Evolutionary conservation across 208 protist genomes (phyloP).

Genomic region (Naegleria gruberi): DNA sequence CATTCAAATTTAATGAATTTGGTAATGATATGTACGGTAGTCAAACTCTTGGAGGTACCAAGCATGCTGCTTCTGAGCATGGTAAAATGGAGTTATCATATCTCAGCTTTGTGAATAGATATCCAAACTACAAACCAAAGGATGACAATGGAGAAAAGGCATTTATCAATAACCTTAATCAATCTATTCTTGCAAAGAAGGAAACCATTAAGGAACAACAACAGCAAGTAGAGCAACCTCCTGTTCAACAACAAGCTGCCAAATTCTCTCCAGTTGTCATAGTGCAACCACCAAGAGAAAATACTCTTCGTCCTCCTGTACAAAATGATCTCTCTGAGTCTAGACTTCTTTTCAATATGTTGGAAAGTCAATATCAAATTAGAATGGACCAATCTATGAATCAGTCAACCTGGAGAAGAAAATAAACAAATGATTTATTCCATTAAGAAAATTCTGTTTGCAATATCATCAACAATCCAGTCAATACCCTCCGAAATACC

Average conservation of each 20-base stretch:
- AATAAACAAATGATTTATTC: slow-evolving; percentile 44
- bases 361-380: background rate
- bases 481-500: slow-evolving; percentile 92
- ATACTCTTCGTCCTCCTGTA: too few species aligned
- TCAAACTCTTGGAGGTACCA: background rate
- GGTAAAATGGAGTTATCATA: slow-evolving; percentile 6
- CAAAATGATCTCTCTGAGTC: background rate
- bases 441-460: slow-evolving; percentile 64
- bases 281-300: background rate
- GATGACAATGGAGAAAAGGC: background rate
- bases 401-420: background rate
- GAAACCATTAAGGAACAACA: background rate
- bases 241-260: background rate
- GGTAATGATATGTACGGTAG: background rate
- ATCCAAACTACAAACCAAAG: background rate
- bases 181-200: background rate
- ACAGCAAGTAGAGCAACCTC: background rate
- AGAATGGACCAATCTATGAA: background rate
- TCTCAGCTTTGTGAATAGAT: background rate
- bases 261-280: background rate
- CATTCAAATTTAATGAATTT: slow-evolving; percentile 12
- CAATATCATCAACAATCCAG: slow-evolving; percentile 96
- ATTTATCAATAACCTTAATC: background rate
- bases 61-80: background rate
- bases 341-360: background rate